Conservation (phyloP, 2,329 filamentous ascomycete species). For the Arachnomyces sp. region DNA sequence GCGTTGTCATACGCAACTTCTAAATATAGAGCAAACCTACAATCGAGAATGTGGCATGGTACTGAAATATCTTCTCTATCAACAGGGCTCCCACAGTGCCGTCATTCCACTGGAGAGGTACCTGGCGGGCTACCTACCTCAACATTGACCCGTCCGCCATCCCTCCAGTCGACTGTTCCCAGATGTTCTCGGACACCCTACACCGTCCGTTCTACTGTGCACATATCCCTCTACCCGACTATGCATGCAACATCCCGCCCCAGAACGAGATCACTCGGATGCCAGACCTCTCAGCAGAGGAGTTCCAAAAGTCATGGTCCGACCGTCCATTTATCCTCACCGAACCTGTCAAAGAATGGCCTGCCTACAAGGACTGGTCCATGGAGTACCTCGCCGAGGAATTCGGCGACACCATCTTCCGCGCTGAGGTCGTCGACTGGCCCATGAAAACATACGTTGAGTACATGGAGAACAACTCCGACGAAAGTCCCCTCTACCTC, state of each 20-base stretch:
- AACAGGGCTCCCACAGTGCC: slow-evolving; percentile 23
- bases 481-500: slow-evolving; percentile 86
- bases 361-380: slow-evolving; percentile 65
- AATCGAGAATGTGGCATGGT: too few species aligned
- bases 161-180: slow-evolving; percentile 59
- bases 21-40: too few species aligned
- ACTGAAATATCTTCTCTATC: too few species aligned
- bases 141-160: slow-evolving; percentile 46
- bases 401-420: slow-evolving; percentile 62
- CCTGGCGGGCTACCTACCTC: slow-evolving; percentile 75
- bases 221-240: slow-evolving; percentile 60
- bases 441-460: slow-evolving; percentile 67
- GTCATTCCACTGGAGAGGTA: slow-evolving; percentile 62
- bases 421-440: slow-evolving; percentile 93
- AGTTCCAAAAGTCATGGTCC: slow-evolving; percentile 70
- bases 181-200: slow-evolving; percentile 81
- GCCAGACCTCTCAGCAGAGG: slow-evolving; percentile 57
- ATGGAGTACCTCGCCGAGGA: slow-evolving; percentile 55
- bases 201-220: slow-evolving; percentile 88
- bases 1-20: too few species aligned
- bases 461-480: slow-evolving; percentile 70
- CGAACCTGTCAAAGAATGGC: slow-evolving; percentile 71
- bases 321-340: slow-evolving; percentile 81
- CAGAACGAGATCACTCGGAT: slow-evolving; percentile 66
- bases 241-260: slow-evolving; percentile 60